Evolutionary conservation across 2,329 filamentous ascomycete species (phyloP).

Genomic region (Myriosclerotinia duriaeana): DNA sequence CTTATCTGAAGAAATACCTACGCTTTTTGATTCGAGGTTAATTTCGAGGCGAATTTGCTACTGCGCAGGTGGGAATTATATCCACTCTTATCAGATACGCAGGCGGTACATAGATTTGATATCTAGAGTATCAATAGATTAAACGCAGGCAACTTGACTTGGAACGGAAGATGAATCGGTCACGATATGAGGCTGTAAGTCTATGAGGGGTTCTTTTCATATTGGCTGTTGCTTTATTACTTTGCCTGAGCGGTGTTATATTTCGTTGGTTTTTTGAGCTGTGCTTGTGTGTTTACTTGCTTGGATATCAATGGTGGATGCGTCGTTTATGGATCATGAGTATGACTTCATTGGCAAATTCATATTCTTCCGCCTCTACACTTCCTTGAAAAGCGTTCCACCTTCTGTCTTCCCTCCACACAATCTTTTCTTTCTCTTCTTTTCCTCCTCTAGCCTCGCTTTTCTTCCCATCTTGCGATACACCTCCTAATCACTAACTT

Average conservation of each 20-base stretch:
- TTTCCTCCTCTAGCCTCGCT: background rate
- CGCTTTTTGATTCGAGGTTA: background rate
- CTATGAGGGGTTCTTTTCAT: background rate
- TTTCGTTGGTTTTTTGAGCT: background rate
- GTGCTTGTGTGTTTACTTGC: background rate
- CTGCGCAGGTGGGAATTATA: background rate
- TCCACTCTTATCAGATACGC: background rate
- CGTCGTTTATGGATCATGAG: too few species aligned
- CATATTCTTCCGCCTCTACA: too few species aligned
- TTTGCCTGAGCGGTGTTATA: background rate
- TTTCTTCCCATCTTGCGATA: background rate
- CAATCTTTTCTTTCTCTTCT: too few species aligned
- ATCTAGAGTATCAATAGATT: background rate
- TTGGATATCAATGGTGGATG: background rate
- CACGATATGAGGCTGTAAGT: conserved; percentile 36
- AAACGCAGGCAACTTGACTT: too few species aligned
- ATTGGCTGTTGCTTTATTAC: background rate
- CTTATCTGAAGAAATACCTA: background rate
- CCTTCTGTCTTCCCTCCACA: too few species aligned
- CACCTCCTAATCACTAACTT: background rate
- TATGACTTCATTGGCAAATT: too few species aligned
- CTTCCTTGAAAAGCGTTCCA: too few species aligned
- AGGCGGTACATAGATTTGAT: too few species aligned
- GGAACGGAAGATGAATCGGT: conserved; percentile 31
- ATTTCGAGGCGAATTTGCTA: background rate